Evolutionary conservation across 2,329 filamentous ascomycete genomes (phyloP), one percentile per base, ranked within the genome.

Genomic region (Calonectria hongkongensis): DNA sequence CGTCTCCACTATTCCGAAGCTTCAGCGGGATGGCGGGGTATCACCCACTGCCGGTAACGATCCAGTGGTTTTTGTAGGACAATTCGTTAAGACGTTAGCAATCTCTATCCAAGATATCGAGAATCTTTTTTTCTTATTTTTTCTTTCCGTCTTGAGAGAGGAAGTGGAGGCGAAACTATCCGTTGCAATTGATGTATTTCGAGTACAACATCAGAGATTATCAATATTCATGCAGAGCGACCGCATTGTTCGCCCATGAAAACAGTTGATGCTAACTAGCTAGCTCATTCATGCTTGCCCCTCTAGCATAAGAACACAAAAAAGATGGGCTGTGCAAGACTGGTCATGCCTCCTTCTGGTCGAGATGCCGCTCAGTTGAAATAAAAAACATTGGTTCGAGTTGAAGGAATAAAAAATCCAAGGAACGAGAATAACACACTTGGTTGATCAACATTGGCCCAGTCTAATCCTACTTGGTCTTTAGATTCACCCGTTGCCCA

Each of bases 21-120:
- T 13, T 43, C 36, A 54, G 47, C 43, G 66, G 54, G 54, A 60
- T 63, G 58, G 47, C 66, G 47, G 56, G 56, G 56, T 48, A 63
- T 36, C 33, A 25, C 58, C 33, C n/a, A 36, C 30, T 58, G 54
- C n/a, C 18, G 39, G 12, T 39, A 5, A 41, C 15, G 25, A 33
- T n/a, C 25, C 33, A 33, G 2, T 9, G 30, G 9, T 33, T 33
- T 9, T 33, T 33, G 9, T 33, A 33, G 30, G 9, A 33, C 21
- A 33, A 9, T 10, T 9, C 3, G 33, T 36, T 9, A 10, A 36
- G 33, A 36, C 3, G 3, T 36, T 36, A 13, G 33, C 33, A 36
- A 36, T 36, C 10, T 36, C 33, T 36, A 10, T 36, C 10, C 33
- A 36, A 10, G 10, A 36, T 3, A 36, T 36, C 12, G 33, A 36